Percentiles rank a stretch among this genome's conserved stretches.
Evolutionary conservation across 2,329 filamentous ascomycete species (phyloP).

Genomic region (Hansfordia pulvinata): DNA sequence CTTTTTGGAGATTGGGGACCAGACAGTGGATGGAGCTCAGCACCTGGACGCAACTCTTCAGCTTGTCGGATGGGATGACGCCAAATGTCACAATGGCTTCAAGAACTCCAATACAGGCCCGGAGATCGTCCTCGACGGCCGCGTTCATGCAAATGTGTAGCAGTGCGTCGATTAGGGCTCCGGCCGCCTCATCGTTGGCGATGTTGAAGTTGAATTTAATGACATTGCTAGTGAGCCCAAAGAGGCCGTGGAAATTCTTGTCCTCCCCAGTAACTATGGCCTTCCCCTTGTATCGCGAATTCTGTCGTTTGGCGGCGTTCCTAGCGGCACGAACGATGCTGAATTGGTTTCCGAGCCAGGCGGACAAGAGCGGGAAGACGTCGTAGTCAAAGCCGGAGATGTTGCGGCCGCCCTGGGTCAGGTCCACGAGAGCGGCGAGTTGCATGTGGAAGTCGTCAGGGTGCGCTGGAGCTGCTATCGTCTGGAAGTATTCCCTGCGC

Average conservation of each 20-base stretch:
- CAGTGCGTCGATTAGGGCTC: slow-evolving; percentile 45
- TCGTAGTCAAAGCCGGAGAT: slow-evolving; percentile 56
- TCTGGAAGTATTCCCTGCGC: slow-evolving; percentile 51
- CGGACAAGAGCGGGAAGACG: slow-evolving; percentile 45
- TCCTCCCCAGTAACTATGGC: slow-evolving; percentile 35
- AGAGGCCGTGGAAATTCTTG: slow-evolving; percentile 48
- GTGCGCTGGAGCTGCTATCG: slow-evolving; percentile 39
- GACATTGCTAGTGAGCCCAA: slow-evolving; percentile 51
- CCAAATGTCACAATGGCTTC: slow-evolving; percentile 61
- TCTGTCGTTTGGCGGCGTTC: slow-evolving; percentile 34
- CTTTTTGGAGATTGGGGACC: slow-evolving; percentile 43
- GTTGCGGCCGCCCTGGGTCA: slow-evolving; percentile 47
- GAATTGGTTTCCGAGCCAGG: slow-evolving; percentile 45
- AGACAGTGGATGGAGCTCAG: slow-evolving; percentile 60
- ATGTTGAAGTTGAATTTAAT: slow-evolving; percentile 66
- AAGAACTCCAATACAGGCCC: slow-evolving; percentile 53
- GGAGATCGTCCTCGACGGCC: slow-evolving; percentile 48
- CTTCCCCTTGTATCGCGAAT: slow-evolving; percentile 27
- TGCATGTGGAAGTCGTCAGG: slow-evolving; percentile 54
- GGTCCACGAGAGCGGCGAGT: slow-evolving; percentile 46
- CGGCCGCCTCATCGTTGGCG: slow-evolving; percentile 47
- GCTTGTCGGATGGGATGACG: slow-evolving; percentile 47
- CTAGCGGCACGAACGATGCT: slow-evolving; percentile 36
- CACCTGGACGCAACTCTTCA: slow-evolving; percentile 55
- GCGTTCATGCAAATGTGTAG: slow-evolving; percentile 58